Conservation (phyloP, 306 rosid genomes). For the Medicago arabica region DNA sequence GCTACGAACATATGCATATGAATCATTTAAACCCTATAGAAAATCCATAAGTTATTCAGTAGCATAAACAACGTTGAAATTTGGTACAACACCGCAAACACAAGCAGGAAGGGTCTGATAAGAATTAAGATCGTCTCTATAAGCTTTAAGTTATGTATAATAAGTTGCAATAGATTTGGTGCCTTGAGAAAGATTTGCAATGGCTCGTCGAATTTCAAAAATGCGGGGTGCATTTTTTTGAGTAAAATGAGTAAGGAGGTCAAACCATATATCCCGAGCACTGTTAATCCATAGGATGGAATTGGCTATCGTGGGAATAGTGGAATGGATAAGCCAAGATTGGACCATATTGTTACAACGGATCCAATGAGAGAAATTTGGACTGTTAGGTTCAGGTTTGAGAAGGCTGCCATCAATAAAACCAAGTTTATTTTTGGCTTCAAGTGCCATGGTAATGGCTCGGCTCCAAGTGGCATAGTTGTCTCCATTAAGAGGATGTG, state of each 20-base stretch:
- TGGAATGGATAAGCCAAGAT: neutral
- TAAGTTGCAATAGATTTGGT: neutral
- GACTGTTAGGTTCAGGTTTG: neutral
- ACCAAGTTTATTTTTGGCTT: neutral
- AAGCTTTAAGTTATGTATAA: neutral
- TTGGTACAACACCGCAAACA: neutral
- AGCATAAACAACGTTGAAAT: neutral
- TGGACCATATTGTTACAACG: neutral
- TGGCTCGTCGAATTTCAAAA: neutral
- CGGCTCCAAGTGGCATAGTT: neutral
- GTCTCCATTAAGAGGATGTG: neutral
- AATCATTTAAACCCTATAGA: neutral
- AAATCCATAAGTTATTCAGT: neutral
- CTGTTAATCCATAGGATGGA: neutral
- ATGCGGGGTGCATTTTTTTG: neutral
- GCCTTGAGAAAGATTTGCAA: neutral
- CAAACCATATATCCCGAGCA: neutral
- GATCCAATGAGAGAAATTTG: neutral
- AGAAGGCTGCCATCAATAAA: neutral
- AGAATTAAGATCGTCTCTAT: neutral
- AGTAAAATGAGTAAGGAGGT: neutral
- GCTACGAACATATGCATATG: neutral
- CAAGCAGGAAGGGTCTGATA: neutral
- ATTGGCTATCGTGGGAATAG: neutral
- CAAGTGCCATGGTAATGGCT: neutral